Percentiles rank a stretch among this genome's conserved stretches.
These are phyloP conservation scores for Favolaschia claudopus DNA, from an alignment of 768 basidiomycete species.

Conservation along the genomic window DNA sequence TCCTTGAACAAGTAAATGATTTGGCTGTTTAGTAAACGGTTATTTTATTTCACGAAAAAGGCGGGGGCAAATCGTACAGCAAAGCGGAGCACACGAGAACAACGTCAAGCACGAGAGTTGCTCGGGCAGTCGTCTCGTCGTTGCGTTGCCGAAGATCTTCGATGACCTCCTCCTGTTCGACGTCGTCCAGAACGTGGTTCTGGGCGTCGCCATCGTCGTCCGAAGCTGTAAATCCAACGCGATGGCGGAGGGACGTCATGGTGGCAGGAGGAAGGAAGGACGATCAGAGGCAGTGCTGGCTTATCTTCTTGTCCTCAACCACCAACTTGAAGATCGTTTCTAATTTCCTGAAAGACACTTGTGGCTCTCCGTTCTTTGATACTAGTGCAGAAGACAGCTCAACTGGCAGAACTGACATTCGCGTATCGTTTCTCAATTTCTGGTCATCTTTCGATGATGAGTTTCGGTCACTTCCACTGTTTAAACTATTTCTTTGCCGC, in stretches of 20 bases:
- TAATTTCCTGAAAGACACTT: too few relatives aligned
- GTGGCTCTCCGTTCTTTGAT: too few relatives aligned
- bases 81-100: slow-evolving; percentile 53
- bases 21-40: slow-evolving; percentile 45
- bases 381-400: too few relatives aligned
- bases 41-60: slow-evolving; percentile 5
- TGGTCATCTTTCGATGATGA: too few relatives aligned
- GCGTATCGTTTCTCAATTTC: too few relatives aligned
- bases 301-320: too few relatives aligned
- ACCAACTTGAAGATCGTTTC: too few relatives aligned
- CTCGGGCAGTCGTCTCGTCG: slow-evolving; percentile 48
- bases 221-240: slow-evolving; percentile 12
- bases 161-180: slow-evolving; percentile 68
- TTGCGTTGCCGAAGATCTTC: slow-evolving; percentile 55
- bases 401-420: too few relatives aligned
- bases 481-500: too few relatives aligned
- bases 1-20: slow-evolving; percentile 53
- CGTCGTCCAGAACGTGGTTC: slow-evolving; percentile 13
- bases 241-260: slow-evolving; percentile 17
- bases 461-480: too few relatives aligned
- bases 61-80: slow-evolving; percentile 47
- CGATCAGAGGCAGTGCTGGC: neutral
- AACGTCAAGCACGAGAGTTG: slow-evolving; percentile 46
- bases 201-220: slow-evolving; percentile 11
- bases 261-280: neutral